Conservation (phyloP, 2,329 filamentous ascomycete species). For the Neopestalotiopsis sp. region DNA sequence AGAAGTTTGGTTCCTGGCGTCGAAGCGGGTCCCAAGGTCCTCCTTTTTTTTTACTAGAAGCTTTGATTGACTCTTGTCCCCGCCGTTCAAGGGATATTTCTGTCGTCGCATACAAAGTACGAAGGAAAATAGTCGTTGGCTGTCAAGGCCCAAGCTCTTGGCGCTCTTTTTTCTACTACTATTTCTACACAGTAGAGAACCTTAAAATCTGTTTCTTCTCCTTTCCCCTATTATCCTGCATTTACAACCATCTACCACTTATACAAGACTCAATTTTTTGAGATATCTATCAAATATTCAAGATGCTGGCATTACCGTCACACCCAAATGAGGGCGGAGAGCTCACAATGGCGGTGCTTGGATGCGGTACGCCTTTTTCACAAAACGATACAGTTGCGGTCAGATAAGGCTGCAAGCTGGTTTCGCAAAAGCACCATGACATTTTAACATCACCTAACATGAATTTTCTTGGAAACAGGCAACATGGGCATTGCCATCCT, state of each 20-base stretch:
- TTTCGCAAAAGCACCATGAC: background rate
- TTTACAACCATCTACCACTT: background rate
- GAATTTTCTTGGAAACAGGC: slow-evolving; percentile 50
- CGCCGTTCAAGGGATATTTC: background rate
- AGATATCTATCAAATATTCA: background rate
- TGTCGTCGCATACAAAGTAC: background rate
- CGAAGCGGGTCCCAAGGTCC: background rate
- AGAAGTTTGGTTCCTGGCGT: background rate
- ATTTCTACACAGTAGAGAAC: background rate
- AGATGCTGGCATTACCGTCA: slow-evolving; percentile 37
- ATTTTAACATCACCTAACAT: background rate
- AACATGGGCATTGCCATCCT: slow-evolving; percentile 88
- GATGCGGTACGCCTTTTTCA: slow-evolving; percentile 64
- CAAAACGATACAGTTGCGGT: background rate
- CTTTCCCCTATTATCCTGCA: background rate
- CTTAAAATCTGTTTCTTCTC: background rate
- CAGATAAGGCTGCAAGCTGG: background rate
- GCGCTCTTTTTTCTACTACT: background rate
- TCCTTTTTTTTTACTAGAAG: background rate
- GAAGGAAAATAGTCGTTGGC: background rate
- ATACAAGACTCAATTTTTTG: background rate
- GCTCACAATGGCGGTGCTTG: slow-evolving; percentile 79
- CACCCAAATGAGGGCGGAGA: slow-evolving; percentile 41
- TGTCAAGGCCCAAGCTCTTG: background rate
- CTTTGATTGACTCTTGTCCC: background rate